Evolutionary conservation across 345 rosid genomes (phyloP).

Genomic region (Rhodomyrtus tomentosa): DNA sequence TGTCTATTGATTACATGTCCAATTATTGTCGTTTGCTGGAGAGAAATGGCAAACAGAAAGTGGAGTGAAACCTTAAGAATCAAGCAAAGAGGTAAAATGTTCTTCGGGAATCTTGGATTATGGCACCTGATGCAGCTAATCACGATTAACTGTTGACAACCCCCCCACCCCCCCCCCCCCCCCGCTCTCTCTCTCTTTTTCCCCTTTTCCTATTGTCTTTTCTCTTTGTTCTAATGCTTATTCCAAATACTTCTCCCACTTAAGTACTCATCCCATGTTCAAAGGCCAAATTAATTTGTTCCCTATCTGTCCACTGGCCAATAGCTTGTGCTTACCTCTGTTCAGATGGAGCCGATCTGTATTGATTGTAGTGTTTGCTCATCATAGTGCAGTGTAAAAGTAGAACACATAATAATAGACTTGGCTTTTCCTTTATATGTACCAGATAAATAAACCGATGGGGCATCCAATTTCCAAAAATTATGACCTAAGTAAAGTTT

Average conservation of each 20-base stretch:
- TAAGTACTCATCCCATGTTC: not conserved
- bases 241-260: conserved; percentile 29
- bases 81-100: not conserved
- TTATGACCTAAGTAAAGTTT: not conserved
- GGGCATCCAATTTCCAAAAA: not conserved
- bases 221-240: conserved; percentile 9
- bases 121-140: conserved; percentile 26
- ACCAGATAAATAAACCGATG: not conserved
- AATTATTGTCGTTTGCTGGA: not conserved
- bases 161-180: too few relatives aligned
- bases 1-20: conserved; percentile 13
- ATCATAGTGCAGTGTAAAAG: not conserved
- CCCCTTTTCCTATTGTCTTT: not conserved
- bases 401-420: not conserved
- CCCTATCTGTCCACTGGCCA: not conserved
- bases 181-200: too few relatives aligned
- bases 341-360: not conserved
- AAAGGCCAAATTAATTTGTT: not conserved
- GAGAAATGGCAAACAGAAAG: conserved; percentile 4
- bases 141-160: conserved; percentile 9
- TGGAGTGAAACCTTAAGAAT: conserved; percentile 3
- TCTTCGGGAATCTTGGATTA: conserved; percentile 3
- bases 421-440: not conserved
- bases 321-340: not conserved
- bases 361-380: not conserved